phyloP scores from a whole-genome alignment of 768 basidiomycete genomes.

The Amanita phalloides region DNA sequence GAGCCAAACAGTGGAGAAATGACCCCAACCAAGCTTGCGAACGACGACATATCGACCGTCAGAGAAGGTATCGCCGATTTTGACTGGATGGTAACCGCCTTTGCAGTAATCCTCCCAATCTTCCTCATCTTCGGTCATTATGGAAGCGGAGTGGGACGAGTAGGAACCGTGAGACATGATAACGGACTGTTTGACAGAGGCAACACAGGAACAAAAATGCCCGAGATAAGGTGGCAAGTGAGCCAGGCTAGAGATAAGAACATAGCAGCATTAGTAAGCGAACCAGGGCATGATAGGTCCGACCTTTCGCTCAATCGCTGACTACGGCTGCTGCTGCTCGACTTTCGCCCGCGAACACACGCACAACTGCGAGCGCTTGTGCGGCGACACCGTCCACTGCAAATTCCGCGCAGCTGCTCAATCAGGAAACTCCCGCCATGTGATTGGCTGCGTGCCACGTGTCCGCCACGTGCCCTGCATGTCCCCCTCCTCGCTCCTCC shows the following conservation, averaged over 20 bases:
- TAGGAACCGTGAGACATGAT: slow-evolving; percentile 65
- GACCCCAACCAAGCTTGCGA: slow-evolving; percentile 92
- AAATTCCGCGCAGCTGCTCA: background rate
- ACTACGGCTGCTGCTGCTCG: background rate
- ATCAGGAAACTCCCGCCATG: slow-evolving; percentile 1
- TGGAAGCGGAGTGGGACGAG: slow-evolving; percentile 62
- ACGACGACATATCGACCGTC: slow-evolving; percentile 84
- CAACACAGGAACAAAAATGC: background rate
- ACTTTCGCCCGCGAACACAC: background rate
- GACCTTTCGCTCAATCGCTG: background rate
- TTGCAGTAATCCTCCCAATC: slow-evolving; percentile 83
- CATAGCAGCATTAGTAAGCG: background rate
- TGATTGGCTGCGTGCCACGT: slow-evolving; percentile 3
- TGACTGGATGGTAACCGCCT: slow-evolving; percentile 86
- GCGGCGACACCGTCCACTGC: background rate
- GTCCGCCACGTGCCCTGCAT: background rate
- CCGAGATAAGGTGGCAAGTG: slow-evolving; percentile 7
- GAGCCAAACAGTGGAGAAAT: slow-evolving; percentile 91
- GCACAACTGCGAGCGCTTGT: background rate
- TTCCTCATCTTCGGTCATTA: slow-evolving; percentile 89
- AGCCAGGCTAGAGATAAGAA: slow-evolving; percentile 3
- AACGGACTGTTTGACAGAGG: slow-evolving; percentile 7
- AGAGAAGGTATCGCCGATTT: slow-evolving; percentile 87
- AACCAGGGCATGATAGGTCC: background rate
- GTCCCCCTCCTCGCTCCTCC: background rate